Evolutionary conservation across 2,329 filamentous ascomycete genomes (phyloP), one percentile per base, ranked within the genome.

Genomic region (Simplicillium sp.): DNA sequence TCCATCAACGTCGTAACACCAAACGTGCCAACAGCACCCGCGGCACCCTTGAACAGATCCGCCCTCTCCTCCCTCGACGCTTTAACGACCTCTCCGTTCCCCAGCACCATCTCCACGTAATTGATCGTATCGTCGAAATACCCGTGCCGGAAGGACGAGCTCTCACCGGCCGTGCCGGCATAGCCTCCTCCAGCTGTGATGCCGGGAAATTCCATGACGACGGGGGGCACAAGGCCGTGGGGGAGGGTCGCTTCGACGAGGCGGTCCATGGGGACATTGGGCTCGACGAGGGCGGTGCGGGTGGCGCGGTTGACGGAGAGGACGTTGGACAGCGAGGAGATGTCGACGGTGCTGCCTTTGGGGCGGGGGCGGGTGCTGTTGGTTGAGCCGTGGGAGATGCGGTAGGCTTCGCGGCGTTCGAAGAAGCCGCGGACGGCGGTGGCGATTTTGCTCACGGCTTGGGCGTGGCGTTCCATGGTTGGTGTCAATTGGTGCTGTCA

Each of bases 321-420:
- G 1, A 55, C 44, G n/a, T 37, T 45, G 1, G 40, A 46, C 11
- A 55, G 11, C 36, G 39, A 40, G 31, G 43, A 42, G 25, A 55
- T 55, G n/a, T 55, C 51, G 35, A 55, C 48, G 46, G n/a, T 44
- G 48, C 49, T 47, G 31, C 51, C 39, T 2, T 63, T 44, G 58
- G 62, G 46, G 50, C 56, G 44, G 51, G 72, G 71, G 5, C 73
- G 77, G 36, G 84, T 88, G 54, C 75, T 82, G 66, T 88, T 88
- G 40, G 84, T 87, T 33, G 78, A 81, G 50, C 84, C 84, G 66
- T 88, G 84, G 58, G 73, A 80, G 65, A 89, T 86, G 47, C 84
- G 77, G 66, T 84, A 89, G 16, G 81, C 74, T 54, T 69, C 61
- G 37, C 60, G 57, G 37, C 63, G 57, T 44, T 66, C 61, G 54